Conservation (phyloP, 2,329 filamentous ascomycete species). For the Trichophyton equinum region DNA sequence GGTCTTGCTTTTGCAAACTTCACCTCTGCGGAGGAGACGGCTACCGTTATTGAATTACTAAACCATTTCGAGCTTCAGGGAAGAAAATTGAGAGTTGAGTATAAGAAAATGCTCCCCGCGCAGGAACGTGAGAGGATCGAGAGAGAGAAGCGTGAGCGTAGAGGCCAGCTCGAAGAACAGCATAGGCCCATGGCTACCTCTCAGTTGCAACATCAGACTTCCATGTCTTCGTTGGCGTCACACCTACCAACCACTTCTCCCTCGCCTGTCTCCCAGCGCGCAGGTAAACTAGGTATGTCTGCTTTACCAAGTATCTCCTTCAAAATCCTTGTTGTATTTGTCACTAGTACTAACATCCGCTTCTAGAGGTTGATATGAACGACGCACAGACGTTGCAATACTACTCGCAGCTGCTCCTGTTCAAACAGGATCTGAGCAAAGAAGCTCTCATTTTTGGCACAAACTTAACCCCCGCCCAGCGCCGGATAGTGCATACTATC, state of each 20-base stretch:
- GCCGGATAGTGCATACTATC: constrained; percentile 82
- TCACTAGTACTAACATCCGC: constrained; percentile 7
- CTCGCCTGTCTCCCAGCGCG: constrained; percentile 51
- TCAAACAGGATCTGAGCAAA: constrained; percentile 65
- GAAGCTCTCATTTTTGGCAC: constrained; percentile 77
- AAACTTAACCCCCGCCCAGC: constrained; percentile 67
- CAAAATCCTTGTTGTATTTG: constrained; percentile 2
- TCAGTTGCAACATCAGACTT: constrained; percentile 70
- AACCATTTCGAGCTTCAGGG: constrained; percentile 95
- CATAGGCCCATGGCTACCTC: constrained; percentile 58
- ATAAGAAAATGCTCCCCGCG: constrained; percentile 98
- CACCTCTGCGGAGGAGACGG: constrained; percentile 86
- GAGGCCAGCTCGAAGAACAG: constrained; percentile 93
- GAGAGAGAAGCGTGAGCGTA: constrained; percentile 87
- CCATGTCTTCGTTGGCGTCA: constrained; percentile 65
- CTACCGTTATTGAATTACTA: constrained; percentile 79
- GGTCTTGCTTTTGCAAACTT: constrained; percentile 97
- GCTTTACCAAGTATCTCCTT: neutral
- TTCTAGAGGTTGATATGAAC: constrained; percentile 71
- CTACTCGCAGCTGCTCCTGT: constrained; percentile 80
- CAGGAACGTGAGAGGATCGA: constrained; percentile 93
- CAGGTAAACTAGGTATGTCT: constrained; percentile 26
- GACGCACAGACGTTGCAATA: constrained; percentile 76
- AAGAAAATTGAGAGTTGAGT: constrained; percentile 87
- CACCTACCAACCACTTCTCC: constrained; percentile 52